These are phyloP conservation scores for Mycena olivaceomarginata DNA, from an alignment of 768 basidiomycete species.

Conservation along the genomic window DNA sequence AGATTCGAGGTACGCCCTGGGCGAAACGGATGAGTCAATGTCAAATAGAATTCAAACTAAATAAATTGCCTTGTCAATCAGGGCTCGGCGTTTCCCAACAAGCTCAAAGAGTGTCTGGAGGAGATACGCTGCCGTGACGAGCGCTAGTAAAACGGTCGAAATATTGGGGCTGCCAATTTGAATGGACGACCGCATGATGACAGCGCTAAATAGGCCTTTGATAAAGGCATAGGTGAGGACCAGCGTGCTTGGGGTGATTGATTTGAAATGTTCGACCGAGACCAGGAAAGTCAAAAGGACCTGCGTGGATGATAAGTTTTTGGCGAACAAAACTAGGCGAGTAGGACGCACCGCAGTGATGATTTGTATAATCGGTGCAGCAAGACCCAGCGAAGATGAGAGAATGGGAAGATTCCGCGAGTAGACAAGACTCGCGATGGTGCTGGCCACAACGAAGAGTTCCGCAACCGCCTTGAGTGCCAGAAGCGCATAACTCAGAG, in stretches of 20 bases:
- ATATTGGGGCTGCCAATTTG: background rate
- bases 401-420: background rate
- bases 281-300: background rate
- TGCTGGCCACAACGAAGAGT: background rate
- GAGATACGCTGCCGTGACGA: conserved; percentile 9
- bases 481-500: background rate
- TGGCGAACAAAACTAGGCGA: background rate
- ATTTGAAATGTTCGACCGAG: background rate
- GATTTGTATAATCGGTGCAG: conserved; percentile 23
- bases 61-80: background rate
- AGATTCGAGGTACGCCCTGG: conserved; percentile 16
- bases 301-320: background rate
- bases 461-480: background rate
- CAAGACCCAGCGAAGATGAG: conserved; percentile 1
- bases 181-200: background rate
- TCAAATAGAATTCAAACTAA: background rate
- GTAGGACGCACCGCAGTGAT: conserved; percentile 1
- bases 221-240: conserved; percentile 22
- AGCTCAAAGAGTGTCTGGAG: background rate
- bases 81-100: background rate
- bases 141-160: background rate
- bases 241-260: conserved; percentile 13
- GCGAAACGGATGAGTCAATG: background rate
- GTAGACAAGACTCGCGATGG: background rate
- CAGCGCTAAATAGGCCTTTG: conserved; percentile 10